Conservation (phyloP, 2,329 filamentous ascomycete genomes). For the Fusarium denticulatum region DNA sequence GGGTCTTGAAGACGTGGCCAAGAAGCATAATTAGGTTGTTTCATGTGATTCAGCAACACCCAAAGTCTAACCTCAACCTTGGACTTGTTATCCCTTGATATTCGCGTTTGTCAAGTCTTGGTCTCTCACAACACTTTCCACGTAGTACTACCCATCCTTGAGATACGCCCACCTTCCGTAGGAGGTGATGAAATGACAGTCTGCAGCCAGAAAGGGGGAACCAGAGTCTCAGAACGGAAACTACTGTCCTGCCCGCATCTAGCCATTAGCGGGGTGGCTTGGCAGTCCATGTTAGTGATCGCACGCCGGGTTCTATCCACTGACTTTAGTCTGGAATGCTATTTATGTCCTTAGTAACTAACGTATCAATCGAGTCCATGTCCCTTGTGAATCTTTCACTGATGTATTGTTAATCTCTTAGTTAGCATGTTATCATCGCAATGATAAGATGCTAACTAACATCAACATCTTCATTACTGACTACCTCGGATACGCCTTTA, state of each 20-base stretch:
- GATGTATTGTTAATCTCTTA: neutral
- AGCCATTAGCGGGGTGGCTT: conserved; percentile 32
- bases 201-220: conserved; percentile 29
- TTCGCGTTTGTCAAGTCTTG: neutral
- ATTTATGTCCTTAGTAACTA: conserved; percentile 7
- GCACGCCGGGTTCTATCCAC: neutral
- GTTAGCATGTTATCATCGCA: too few relatives aligned
- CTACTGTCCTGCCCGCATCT: conserved; percentile 25
- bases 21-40: conserved; percentile 1
- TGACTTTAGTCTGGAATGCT: conserved; percentile 11
- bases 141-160: neutral
- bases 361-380: neutral
- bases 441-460: neutral
- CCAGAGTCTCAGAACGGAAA: conserved; percentile 29
- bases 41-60: neutral
- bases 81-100: neutral
- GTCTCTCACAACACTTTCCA: neutral
- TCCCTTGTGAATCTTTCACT: neutral
- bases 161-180: conserved; percentile 4
- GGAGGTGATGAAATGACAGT: neutral
- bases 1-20: neutral
- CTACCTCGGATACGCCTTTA: neutral
- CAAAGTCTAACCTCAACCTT: neutral
- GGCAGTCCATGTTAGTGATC: conserved; percentile 21
- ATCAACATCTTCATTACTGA: neutral